Evolutionary conservation across 768 basidiomycete species (phyloP).

Genomic region (Tulasnella sp.): DNA sequence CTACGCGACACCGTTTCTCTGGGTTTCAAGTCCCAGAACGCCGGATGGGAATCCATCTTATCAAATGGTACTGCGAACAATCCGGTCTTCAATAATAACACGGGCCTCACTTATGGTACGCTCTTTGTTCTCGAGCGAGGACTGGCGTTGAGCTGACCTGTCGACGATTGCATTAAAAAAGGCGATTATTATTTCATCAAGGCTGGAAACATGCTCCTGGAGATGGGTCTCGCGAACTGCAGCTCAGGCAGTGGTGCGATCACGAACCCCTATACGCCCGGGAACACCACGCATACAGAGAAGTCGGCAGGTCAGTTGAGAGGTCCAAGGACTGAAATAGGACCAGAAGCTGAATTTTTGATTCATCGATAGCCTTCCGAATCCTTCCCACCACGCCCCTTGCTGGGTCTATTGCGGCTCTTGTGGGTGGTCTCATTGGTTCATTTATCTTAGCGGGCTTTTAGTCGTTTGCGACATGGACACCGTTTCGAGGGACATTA

Average conservation of each 20-base stretch:
- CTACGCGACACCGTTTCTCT: conserved; percentile 13
- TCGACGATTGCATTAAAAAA: neutral
- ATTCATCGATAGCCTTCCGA: neutral
- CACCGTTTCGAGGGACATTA: neutral
- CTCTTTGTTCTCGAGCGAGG: neutral
- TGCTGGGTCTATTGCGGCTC: neutral
- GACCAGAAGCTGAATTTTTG: neutral
- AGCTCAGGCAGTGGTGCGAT: neutral
- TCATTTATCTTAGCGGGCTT: neutral
- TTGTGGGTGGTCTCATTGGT: neutral
- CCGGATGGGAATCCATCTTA: conserved; percentile 17
- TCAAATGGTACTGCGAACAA: conserved; percentile 21
- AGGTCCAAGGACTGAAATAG: neutral
- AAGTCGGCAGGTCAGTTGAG: neutral
- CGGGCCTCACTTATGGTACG: conserved; percentile 20
- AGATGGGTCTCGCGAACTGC: conserved; percentile 19
- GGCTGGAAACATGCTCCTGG: conserved; percentile 16
- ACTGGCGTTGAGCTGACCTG: neutral
- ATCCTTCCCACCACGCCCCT: neutral
- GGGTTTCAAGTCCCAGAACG: neutral
- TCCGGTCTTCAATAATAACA: conserved; percentile 7
- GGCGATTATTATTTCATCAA: conserved; percentile 22
- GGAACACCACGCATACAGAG: neutral
- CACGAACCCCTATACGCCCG: neutral
- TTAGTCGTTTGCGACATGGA: neutral